These are phyloP conservation scores for Dentipellis fragilis DNA, from an alignment of 768 basidiomycete species.

Conservation along the genomic window DNA sequence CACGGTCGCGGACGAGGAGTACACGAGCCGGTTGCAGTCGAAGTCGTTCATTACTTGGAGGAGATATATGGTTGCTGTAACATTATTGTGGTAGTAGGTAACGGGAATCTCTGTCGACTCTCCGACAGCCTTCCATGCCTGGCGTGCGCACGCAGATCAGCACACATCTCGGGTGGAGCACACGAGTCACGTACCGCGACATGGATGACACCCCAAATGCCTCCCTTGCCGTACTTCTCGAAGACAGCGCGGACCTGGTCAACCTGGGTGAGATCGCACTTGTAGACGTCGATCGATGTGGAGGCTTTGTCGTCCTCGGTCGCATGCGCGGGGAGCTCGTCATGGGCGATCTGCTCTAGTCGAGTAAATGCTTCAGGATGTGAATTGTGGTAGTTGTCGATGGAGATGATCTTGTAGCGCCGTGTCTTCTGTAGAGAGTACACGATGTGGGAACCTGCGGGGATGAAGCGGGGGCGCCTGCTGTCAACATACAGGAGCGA, in stretches of 20 bases:
- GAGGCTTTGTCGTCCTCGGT: conserved; percentile 62
- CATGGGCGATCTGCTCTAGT: conserved; percentile 71
- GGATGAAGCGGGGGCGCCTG: background rate
- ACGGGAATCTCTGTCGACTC: conserved; percentile 91
- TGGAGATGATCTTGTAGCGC: conserved; percentile 83
- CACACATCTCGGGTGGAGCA: background rate
- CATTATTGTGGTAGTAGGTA: conserved; percentile 92
- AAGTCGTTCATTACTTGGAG: conserved; percentile 81
- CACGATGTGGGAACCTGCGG: conserved; percentile 85
- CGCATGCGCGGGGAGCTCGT: conserved; percentile 56
- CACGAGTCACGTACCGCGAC: conserved; percentile 62
- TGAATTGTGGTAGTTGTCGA: conserved; percentile 96
- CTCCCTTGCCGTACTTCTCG: conserved; percentile 74
- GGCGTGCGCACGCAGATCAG: background rate
- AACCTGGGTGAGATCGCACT: conserved; percentile 66
- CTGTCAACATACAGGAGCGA: conserved; percentile 1
- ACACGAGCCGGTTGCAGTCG: conserved; percentile 81
- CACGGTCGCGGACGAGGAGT: conserved; percentile 97
- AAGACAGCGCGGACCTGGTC: conserved; percentile 73
- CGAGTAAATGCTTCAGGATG: conserved; percentile 63
- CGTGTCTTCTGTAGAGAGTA: conserved; percentile 78
- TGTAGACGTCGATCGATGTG: conserved; percentile 58
- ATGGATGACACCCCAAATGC: conserved; percentile 95
- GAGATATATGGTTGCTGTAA: conserved; percentile 76
- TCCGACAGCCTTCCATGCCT: conserved; percentile 98